Evolutionary conservation across 805 yeast genomes (phyloP).

Genomic region (Saccharomyces cerevisiae): DNA sequence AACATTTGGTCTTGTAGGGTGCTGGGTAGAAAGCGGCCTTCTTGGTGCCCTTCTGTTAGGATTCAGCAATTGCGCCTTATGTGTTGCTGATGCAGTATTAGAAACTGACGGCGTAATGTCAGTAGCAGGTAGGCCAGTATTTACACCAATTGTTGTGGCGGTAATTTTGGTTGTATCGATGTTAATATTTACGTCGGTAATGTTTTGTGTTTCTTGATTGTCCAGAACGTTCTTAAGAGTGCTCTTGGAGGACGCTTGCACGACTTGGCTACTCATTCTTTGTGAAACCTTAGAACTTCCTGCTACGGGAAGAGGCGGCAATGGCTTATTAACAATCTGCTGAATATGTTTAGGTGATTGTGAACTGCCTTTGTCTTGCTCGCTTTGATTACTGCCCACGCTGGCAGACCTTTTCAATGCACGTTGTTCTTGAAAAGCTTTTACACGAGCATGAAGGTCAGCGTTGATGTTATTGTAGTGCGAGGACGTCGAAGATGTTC

Average conservation of each 20-base stretch:
- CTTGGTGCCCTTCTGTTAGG: constrained; percentile 26
- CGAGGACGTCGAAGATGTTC: constrained; percentile 23
- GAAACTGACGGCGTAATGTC: constrained; percentile 2
- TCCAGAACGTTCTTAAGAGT: background rate
- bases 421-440: constrained; percentile 82
- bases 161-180: constrained; percentile 3
- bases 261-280: background rate
- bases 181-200: constrained; percentile 6
- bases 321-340: constrained; percentile 32
- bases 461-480: constrained; percentile 43
- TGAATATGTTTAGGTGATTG: constrained; percentile 16
- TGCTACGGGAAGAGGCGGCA: constrained; percentile 36
- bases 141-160: constrained; percentile 1
- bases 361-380: constrained; percentile 9
- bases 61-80: constrained; percentile 12
- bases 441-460: constrained; percentile 75
- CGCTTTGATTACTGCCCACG: constrained; percentile 19
- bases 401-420: constrained; percentile 37
- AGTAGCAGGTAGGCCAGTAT: background rate
- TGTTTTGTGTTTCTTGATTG: background rate
- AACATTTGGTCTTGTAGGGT: constrained; percentile 36
- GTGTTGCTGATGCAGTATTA: constrained; percentile 16
- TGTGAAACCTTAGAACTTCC: background rate
- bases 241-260: background rate
- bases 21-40: constrained; percentile 13